Evolutionary conservation across 805 yeast species (phyloP).

Genomic region (Citeromyces matritensis): DNA sequence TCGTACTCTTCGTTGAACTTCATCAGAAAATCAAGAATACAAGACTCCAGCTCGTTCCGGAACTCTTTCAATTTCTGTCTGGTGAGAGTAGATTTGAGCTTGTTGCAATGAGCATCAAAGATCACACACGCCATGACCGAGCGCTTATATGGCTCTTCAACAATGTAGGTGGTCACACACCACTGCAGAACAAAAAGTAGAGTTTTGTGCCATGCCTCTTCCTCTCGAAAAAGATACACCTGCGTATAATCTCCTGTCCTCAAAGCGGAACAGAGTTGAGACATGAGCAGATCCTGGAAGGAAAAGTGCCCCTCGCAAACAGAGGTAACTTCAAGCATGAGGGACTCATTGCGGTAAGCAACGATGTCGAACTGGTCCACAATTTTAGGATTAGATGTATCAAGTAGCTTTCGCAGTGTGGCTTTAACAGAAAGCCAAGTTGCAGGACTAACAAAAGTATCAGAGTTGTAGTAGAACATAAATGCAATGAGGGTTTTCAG

Average conservation of each 20-base stretch:
- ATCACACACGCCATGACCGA: no score
- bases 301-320: no score
- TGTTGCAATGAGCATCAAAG: no score
- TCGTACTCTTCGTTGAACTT: conserved; percentile 5
- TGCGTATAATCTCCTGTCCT: no score
- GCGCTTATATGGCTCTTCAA: no score
- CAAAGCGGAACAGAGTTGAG: no score
- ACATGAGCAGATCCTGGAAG: no score
- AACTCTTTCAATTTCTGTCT: conserved; percentile 8
- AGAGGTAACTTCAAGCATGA: conserved; percentile 16
- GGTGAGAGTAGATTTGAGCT: no score
- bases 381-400: conserved; percentile 14
- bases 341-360: conserved; percentile 55
- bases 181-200: no score
- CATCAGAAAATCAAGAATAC: conserved; percentile 16
- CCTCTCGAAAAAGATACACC: no score
- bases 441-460: conserved; percentile 47
- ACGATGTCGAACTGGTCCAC: conserved; percentile 41
- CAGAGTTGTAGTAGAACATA: conserved; percentile 33
- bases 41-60: conserved; percentile 14
- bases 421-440: conserved; percentile 43
- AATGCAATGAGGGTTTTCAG: conserved; percentile 20
- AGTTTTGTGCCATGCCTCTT: no score
- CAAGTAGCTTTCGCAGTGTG: conserved; percentile 25
- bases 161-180: no score